A percentile compares a stretch with the other conserved stretches of the same genome.
phyloP scores from a whole-genome alignment of 306 rosid genomes.

The Medicago truncatula region DNA sequence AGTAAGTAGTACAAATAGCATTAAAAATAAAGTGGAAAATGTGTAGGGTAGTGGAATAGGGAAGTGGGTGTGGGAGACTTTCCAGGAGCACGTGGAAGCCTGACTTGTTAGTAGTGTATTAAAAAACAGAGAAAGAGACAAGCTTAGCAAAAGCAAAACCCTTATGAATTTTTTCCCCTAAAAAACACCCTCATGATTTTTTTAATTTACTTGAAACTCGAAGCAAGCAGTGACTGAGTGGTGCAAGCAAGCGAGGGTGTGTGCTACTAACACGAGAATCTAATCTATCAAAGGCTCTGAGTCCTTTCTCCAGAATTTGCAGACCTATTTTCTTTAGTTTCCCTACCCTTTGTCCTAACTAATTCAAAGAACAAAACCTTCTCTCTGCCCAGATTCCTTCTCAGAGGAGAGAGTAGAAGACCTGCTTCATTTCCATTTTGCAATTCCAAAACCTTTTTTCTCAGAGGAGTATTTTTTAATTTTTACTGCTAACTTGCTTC shows the following conservation, averaged over 20 bases:
- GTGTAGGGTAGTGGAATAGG: conserved; percentile 8
- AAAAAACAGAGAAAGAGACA: conserved; percentile 47
- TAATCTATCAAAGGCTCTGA: conserved; percentile 23
- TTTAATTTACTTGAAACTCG: neutral
- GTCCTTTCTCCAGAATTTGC: conserved; percentile 4
- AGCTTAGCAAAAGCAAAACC: neutral
- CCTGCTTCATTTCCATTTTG: neutral
- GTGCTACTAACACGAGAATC: conserved; percentile 18
- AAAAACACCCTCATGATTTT: too few relatives aligned
- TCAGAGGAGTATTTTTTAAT: too few relatives aligned
- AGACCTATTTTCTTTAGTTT: conserved; percentile 20
- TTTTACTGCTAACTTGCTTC: too few relatives aligned
- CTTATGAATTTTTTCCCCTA: too few relatives aligned
- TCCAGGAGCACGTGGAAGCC: conserved; percentile 80
- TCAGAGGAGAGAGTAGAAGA: neutral
- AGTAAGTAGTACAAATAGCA: neutral
- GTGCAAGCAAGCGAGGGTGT: neutral
- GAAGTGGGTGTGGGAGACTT: conserved; percentile 20
- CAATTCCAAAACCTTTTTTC: neutral
- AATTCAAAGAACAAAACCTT: conserved; percentile 17
- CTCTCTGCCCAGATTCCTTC: conserved; percentile 39
- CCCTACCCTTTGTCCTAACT: too few relatives aligned
- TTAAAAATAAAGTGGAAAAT: conserved; percentile 26
- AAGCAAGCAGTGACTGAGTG: neutral
- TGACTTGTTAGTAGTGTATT: conserved; percentile 46